Conservation (phyloP, 495 filamentous ascomycete species). For the Choiromyces venosus region DNA sequence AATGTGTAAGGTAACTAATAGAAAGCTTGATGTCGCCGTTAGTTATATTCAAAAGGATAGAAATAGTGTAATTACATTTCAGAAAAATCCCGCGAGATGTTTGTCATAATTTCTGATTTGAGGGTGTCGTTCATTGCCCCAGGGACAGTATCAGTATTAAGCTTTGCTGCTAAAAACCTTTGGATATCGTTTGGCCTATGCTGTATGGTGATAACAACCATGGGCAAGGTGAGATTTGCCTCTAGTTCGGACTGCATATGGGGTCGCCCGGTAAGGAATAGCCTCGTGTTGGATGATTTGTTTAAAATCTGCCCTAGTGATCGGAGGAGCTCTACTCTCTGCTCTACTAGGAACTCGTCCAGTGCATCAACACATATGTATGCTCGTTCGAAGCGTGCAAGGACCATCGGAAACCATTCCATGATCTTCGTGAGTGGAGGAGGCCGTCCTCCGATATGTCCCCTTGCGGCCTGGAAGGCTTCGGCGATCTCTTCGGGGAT, state of each 20-base stretch:
- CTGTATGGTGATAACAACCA: not conserved
- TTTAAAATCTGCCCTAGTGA: not conserved
- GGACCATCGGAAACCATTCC: not conserved
- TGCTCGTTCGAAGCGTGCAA: not conserved
- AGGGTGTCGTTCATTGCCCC: not conserved
- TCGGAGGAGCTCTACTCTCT: not conserved
- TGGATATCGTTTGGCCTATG: not conserved
- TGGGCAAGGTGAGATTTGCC: not conserved
- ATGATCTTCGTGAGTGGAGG: not conserved
- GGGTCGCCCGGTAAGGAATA: not conserved
- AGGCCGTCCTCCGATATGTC: not conserved
- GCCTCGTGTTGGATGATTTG: not conserved
- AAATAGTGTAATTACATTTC: not conserved
- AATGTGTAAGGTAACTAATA: not conserved
- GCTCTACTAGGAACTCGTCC: not conserved
- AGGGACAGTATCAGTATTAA: not conserved
- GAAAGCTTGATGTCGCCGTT: not conserved
- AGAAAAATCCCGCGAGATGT: not conserved
- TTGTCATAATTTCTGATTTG: not conserved
- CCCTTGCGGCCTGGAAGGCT: not conserved
- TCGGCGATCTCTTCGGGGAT: not conserved
- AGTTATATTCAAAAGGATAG: too few species aligned
- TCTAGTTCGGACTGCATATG: not conserved
- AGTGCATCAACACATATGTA: not conserved
- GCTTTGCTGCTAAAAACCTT: not conserved